A percentile compares a stretch with the other conserved stretches of the same genome.
These are phyloP conservation scores for Trametes polyzona DNA, from an alignment of 1,284 basidiomycete genomes.

Conservation along the genomic window DNA sequence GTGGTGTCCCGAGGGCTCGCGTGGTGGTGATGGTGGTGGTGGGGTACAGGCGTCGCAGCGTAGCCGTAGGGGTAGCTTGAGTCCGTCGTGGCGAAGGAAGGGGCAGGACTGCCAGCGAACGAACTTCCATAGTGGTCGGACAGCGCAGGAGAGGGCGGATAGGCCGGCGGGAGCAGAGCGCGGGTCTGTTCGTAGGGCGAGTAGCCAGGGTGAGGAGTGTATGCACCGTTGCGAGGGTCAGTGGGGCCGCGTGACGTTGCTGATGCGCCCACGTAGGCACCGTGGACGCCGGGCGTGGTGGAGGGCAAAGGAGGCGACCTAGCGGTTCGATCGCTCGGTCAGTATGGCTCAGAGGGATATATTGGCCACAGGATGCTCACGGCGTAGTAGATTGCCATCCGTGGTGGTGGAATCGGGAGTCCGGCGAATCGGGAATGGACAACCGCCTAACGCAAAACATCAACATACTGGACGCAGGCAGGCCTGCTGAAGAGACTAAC, in stretches of 20 bases:
- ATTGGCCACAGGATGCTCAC: neutral
- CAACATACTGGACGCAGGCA: neutral
- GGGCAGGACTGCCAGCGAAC: neutral
- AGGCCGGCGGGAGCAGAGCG: neutral
- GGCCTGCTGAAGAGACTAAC: neutral
- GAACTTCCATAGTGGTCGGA: neutral
- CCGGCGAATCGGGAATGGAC: neutral
- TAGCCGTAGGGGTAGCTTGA: neutral
- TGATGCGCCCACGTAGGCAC: neutral
- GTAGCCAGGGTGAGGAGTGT: neutral
- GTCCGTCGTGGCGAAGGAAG: neutral
- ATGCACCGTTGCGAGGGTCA: neutral
- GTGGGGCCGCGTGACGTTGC: neutral
- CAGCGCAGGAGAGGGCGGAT: neutral
- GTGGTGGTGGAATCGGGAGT: neutral
- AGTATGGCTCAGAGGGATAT: no score
- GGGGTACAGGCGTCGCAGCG: neutral
- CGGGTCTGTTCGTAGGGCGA: neutral
- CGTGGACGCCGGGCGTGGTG: neutral
- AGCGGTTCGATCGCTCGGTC: slow-evolving; percentile 1
- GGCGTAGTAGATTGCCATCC: slow-evolving; percentile 1
- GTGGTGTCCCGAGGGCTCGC: neutral
- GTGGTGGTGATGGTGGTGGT: neutral
- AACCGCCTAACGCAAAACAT: neutral
- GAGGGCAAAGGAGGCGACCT: neutral